These are phyloP conservation scores for Juncus effusus DNA, from an alignment of 176 grass and related monocot species.

Conservation along the genomic window DNA sequence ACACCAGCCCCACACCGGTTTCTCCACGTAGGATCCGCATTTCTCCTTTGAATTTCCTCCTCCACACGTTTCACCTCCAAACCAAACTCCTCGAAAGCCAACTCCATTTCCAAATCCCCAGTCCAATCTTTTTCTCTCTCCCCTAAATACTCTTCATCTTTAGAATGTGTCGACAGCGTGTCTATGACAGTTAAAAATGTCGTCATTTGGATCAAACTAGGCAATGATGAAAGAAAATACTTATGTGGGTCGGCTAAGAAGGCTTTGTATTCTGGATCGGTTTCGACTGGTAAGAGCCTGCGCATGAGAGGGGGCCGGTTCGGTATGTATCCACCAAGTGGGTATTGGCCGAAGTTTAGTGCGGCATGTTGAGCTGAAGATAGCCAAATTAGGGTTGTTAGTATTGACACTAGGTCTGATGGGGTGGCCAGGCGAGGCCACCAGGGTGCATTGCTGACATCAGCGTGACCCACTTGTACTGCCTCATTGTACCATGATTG, in stretches of 20 bases:
- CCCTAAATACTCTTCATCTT: conserved; percentile 88
- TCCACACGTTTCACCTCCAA: conserved; percentile 51
- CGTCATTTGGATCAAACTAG: conserved; percentile 74
- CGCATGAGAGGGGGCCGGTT: conserved; percentile 94
- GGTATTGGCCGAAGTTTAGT: conserved; percentile 98
- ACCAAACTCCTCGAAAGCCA: conserved; percentile 48
- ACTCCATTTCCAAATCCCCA: conserved; percentile 47
- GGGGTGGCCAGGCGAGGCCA: conserved; percentile 66
- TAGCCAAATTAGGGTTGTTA: conserved; percentile 84
- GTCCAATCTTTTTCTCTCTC: conserved; percentile 77
- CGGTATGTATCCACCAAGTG: conserved; percentile 84
- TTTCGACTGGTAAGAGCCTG: conserved; percentile 63
- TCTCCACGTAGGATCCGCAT: conserved; percentile 39
- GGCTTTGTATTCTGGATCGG: conserved; percentile 71
- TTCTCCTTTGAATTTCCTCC: conserved; percentile 68
- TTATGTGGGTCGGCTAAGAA: conserved; percentile 62
- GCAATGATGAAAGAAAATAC: conserved; percentile 86
- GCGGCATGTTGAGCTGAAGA: conserved; percentile 89
- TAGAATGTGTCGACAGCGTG: conserved; percentile 94
- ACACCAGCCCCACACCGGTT: conserved; percentile 90
- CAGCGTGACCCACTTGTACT: conserved; percentile 63
- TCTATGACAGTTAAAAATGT: conserved; percentile 99
- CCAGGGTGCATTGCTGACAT: conserved; percentile 73
- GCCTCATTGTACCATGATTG: conserved; percentile 83
- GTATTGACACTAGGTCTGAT: conserved; percentile 51